Percentiles rank a stretch among this genome's conserved stretches.
Evolutionary conservation across 2,329 filamentous ascomycete species (phyloP).

Genomic region (Zymoseptoria brevis): DNA sequence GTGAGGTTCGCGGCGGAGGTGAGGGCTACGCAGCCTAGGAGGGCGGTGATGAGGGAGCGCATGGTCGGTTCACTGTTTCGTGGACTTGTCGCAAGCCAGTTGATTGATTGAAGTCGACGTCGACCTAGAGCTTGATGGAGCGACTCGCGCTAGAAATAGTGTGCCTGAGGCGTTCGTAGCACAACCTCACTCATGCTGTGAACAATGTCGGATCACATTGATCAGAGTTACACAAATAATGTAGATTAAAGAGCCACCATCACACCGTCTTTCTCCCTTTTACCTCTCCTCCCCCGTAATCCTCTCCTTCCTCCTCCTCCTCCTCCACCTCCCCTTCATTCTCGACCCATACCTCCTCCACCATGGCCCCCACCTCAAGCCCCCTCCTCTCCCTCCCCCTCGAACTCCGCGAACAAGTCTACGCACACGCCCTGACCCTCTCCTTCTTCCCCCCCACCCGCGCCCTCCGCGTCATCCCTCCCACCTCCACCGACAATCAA

Average conservation of each 20-base stretch:
- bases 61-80: neutral
- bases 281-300: no score
- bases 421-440: slow-evolving; percentile 7
- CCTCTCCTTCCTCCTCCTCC: neutral
- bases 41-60: slow-evolving; percentile 1
- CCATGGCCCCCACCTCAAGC: slow-evolving; percentile 4
- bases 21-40: slow-evolving; percentile 18
- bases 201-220: neutral
- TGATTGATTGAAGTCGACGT: neutral
- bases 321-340: neutral
- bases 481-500: slow-evolving; percentile 8
- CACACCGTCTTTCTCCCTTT: neutral
- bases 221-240: neutral
- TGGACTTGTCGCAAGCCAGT: neutral
- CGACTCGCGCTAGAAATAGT: neutral
- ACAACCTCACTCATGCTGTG: neutral
- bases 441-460: slow-evolving; percentile 3
- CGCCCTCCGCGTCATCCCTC: slow-evolving; percentile 4
- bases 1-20: slow-evolving; percentile 39
- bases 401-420: slow-evolving; percentile 20
- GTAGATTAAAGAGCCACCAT: neutral
- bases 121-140: neutral
- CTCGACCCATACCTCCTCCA: neutral
- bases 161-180: neutral
- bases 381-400: slow-evolving; percentile 15